Conservation (phyloP, 1,284 basidiomycete species). For the Trametes sp. region DNA sequence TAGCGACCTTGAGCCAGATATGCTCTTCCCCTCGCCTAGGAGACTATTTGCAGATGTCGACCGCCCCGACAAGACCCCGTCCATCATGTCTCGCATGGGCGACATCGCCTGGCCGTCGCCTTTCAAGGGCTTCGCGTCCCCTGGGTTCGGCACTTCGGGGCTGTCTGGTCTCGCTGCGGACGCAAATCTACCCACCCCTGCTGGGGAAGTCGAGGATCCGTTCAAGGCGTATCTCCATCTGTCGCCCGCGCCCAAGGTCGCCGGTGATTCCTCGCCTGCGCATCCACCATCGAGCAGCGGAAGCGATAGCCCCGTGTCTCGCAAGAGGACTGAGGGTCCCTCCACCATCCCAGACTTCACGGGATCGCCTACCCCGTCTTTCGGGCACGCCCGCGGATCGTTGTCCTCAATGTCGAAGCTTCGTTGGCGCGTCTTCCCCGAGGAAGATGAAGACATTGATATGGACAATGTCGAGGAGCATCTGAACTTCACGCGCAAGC, state of each 20-base stretch:
- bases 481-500: not conserved
- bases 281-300: constrained; percentile 19
- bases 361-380: constrained; percentile 8
- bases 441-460: constrained; percentile 9
- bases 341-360: not conserved
- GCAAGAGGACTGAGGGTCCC: not conserved
- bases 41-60: constrained; percentile 12
- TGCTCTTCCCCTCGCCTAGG: constrained; percentile 15
- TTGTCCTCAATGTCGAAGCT: constrained; percentile 9
- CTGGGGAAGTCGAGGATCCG: constrained; percentile 12
- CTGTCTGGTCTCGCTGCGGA: not conserved
- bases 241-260: constrained; percentile 12
- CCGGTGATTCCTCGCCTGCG: constrained; percentile 8
- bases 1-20: constrained; percentile 6
- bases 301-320: constrained; percentile 1
- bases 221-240: constrained; percentile 19
- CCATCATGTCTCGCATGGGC: constrained; percentile 17
- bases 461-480: constrained; percentile 3
- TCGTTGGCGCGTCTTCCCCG: constrained; percentile 9
- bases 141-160: not conserved
- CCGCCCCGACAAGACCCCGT: constrained; percentile 2
- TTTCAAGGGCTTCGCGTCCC: not conserved
- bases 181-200: not conserved
- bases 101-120: constrained; percentile 15
- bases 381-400: not conserved